A percentile compares a stretch with the other conserved stretches of the same genome.
phyloP scores from a whole-genome alignment of 805 yeast species.

The Schizosaccharomyces cryophilus region DNA sequence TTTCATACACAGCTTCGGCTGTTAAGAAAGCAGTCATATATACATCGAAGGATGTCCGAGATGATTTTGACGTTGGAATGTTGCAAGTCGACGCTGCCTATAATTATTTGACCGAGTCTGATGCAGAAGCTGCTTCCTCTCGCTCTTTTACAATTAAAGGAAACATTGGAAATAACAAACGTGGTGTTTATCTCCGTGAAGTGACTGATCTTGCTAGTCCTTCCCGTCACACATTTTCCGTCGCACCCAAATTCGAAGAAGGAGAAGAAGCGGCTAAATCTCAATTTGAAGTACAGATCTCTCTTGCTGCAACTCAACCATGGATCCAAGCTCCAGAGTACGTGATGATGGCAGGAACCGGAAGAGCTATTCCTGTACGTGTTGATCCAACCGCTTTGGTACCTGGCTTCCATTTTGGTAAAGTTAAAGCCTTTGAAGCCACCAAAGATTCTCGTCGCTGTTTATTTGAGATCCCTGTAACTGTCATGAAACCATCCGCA shows the following conservation, averaged over 20 bases:
- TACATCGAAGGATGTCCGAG: not conserved
- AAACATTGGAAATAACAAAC: not conserved
- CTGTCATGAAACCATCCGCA: not conserved
- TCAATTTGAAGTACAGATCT: not conserved
- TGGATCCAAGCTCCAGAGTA: conserved; percentile 2
- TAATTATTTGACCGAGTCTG: not conserved
- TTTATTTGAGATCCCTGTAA: conserved; percentile 1
- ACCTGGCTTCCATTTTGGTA: not conserved
- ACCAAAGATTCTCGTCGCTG: not conserved
- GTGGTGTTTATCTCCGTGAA: conserved; percentile 2
- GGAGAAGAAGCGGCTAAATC: not conserved
- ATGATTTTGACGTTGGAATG: not conserved
- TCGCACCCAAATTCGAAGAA: not conserved
- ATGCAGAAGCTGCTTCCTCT: not conserved
- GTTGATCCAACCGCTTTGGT: not conserved
- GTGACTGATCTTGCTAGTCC: not conserved
- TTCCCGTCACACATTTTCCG: not conserved
- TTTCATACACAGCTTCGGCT: not conserved
- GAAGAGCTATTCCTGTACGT: not conserved
- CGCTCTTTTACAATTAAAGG: not conserved
- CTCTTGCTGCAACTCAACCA: not conserved
- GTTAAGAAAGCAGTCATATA: not conserved
- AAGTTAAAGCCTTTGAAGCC: not conserved
- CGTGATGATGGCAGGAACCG: conserved; percentile 1
- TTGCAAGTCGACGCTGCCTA: conserved; percentile 1